These are phyloP conservation scores for Themeda triandra DNA, from an alignment of 176 grass and related monocot genomes.

Conservation along the genomic window DNA sequence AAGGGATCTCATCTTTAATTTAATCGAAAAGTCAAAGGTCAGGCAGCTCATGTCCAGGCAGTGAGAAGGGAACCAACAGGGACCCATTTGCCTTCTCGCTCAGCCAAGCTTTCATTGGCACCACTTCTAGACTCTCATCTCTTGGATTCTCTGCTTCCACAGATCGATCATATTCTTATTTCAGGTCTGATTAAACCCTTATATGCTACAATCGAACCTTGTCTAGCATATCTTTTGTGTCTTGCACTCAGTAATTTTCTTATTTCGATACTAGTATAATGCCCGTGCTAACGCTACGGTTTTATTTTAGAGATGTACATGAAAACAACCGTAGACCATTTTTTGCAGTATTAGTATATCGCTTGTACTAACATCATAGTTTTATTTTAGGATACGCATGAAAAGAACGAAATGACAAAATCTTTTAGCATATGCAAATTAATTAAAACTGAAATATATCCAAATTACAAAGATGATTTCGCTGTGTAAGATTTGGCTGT, in stretches of 20 bases:
- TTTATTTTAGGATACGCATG: no score
- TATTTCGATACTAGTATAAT: background rate
- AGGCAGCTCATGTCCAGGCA: background rate
- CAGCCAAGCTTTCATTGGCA: background rate
- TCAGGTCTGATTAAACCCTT: slow-evolving; percentile 6
- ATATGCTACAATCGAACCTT: background rate
- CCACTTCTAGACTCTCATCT: background rate
- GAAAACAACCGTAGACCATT: no score
- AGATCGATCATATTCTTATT: slow-evolving; percentile 19
- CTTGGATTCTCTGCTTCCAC: slow-evolving; percentile 9
- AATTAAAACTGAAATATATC: no score
- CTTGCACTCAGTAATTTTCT: background rate
- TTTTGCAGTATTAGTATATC: no score
- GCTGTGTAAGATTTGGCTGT: no score
- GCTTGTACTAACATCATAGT: no score
- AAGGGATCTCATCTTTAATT: background rate
- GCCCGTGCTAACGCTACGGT: no score
- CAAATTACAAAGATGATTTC: no score
- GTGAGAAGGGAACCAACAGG: background rate
- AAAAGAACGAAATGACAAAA: no score
- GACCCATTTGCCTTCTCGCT: background rate
- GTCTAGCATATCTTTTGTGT: background rate
- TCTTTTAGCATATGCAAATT: no score
- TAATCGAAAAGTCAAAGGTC: background rate
- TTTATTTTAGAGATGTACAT: no score